Evolutionary conservation across 2,329 filamentous ascomycete species (phyloP), one percentile per base, ranked within the genome.

Genomic region (Penicillium sp.): DNA sequence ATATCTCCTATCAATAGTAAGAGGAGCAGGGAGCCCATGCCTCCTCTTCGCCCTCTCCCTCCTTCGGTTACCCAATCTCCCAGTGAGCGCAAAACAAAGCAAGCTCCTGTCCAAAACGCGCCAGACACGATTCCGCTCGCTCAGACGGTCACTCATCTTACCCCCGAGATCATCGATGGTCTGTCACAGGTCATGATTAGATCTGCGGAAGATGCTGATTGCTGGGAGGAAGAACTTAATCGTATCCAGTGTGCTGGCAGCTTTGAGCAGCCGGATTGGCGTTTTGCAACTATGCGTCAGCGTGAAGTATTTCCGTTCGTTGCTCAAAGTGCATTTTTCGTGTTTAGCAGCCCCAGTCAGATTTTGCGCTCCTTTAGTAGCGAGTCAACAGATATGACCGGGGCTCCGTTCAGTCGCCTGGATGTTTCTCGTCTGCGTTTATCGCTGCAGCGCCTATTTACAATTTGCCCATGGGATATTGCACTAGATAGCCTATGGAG

Each of bases 311-410:
- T 74, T 49, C 66, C 73, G 5, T 79, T 78, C 57, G 57, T 78
- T 49, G 68, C 71, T 8, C 78, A 79, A 57, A 79, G 76, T 52
- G 68, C 78, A 1, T 76, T 73, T 55, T 80, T 74, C 57, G 70
- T 75, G 14, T 58, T 80, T 43, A 73, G 77, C 58, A 73, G 66
- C 50, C 69, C 74, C 22, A 69, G 62, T 31, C 72, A 76, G 44
- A 69, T 80, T 10, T 50, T 78, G 5, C 66, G 59, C 38, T 79
- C 77, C 9, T 78, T 79, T 63, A 65, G 69, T 50, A 60, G 57
- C 29, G 61, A 65, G 22, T 44, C 39, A 20, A 50, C 46, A 14
- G 52, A 57, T 26, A 47, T 8, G 16, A 29, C 38, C 24, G 53
- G 14, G 26, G 38, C 39, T 31, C 37, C 29, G 13, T 43, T 34